These are phyloP conservation scores for Trichosporon faecale DNA, from an alignment of 1,284 basidiomycete genomes.

Conservation along the genomic window DNA sequence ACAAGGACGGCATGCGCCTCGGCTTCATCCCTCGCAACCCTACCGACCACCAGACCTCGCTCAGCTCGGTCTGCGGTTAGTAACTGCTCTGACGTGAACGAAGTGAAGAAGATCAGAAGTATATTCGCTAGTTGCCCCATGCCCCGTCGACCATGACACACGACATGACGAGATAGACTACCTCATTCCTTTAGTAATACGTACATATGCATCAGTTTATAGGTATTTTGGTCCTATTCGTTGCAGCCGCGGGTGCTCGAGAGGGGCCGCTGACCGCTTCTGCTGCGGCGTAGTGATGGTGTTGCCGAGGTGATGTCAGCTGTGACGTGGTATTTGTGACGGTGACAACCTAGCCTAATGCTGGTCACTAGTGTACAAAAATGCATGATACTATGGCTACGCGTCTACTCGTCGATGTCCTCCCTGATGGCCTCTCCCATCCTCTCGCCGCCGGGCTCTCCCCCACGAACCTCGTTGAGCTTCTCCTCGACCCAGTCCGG, in stretches of 20 bases:
- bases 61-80: constrained; percentile 55
- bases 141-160: neutral
- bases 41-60: constrained; percentile 55
- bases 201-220: neutral
- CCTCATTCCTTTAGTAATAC: neutral
- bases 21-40: constrained; percentile 79
- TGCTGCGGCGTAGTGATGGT: too few relatives aligned
- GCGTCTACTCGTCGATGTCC: constrained; percentile 3
- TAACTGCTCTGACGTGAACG: neutral
- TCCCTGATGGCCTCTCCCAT: constrained; percentile 4
- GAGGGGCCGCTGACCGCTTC: neutral
- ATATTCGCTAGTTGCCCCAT: neutral
- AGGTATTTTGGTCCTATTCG: neutral
- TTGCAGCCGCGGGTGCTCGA: neutral
- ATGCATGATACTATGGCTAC: constrained; percentile 7
- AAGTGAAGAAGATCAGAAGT: constrained; percentile 1
- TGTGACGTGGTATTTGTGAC: too few relatives aligned
- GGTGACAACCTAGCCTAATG: too few relatives aligned
- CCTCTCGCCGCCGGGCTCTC: neutral
- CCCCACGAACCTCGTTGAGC: constrained; percentile 10
- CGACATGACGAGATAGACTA: neutral
- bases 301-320: too few relatives aligned
- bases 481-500: constrained; percentile 38
- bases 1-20: constrained; percentile 62
- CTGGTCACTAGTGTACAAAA: neutral